A percentile compares a stretch with the other conserved stretches of the same genome.
Conservation (phyloP, 768 basidiomycete genomes). For the Phanerochaete sordida region DNA sequence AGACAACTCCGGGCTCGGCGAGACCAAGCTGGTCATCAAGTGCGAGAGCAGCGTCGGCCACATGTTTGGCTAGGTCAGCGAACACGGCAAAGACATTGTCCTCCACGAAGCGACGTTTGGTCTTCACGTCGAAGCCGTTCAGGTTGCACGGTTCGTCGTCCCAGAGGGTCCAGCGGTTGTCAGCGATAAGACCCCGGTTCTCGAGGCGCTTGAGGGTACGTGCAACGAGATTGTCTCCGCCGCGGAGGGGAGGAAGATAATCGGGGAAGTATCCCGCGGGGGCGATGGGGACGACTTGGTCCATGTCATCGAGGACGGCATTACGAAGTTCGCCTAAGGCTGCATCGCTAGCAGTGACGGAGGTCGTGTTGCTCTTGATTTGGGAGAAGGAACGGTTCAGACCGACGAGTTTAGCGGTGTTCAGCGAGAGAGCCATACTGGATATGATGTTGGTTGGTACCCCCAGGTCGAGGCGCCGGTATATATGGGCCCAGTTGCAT, state of each 20-base stretch:
- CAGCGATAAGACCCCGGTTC: background rate
- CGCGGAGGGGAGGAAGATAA: background rate
- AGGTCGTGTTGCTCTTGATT: background rate
- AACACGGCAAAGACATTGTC: background rate
- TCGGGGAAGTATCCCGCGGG: background rate
- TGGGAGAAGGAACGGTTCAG: background rate
- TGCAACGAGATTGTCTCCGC: too few relatives aligned
- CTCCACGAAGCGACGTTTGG: background rate
- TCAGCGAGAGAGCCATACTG: background rate
- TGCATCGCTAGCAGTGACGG: background rate
- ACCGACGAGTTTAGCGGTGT: background rate
- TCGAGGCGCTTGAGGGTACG: background rate
- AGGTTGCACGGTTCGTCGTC: background rate
- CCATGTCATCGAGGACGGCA: background rate
- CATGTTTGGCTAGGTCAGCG: background rate
- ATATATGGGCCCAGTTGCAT: background rate
- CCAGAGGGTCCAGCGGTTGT: background rate
- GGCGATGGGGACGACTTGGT: background rate
- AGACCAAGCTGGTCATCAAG: background rate
- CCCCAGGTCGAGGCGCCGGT: background rate
- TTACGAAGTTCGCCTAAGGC: background rate
- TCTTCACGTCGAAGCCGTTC: background rate
- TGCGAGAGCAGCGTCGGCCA: background rate
- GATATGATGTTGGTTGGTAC: background rate
- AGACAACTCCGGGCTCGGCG: background rate